Evolutionary conservation across 345 rosid genomes (phyloP), one percentile per base, ranked within the genome.

Genomic region (Theobroma cacao): DNA sequence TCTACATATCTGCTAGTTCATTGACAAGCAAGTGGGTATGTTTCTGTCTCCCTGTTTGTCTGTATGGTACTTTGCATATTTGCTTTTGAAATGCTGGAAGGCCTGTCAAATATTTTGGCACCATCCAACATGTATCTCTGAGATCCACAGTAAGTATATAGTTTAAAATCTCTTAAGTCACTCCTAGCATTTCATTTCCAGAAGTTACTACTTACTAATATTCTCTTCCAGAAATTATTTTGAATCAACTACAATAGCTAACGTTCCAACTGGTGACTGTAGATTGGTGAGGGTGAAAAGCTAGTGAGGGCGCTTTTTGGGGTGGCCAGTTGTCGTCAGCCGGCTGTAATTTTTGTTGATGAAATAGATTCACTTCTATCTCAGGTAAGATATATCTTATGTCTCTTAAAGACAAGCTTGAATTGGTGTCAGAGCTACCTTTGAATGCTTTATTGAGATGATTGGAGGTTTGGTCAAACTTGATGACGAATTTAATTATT

Each of bases 251-350:
- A 4, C 38, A 68, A 31, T 40, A 52, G 60, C n/a, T 62, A 43
- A 58, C 8, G 10, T 66, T 62, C 30, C 36, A 30, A 66, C 30
- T 77, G 53, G 48, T 63, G 78, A 69, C 47, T 85, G 83, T 80
- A 96, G 99, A 94, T 96, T 87, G 99, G 99, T 7, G 98, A 96
- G 89, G 98, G 99, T 53, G 99, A 96, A 90, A 96, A 96, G 87
- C 85, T 96, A 80, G 99, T 96, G 82, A 89, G 99, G 80, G 97
- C 99, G 15, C 97, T 96, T 77, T 96, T 96, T 84, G 99, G 98
- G 71, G 99, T 96, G 72, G 99, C 99, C 71, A 89, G 91, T 84
- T 96, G 98, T 79, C 97, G 97, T 82, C 99, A 96, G 85, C 98
- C 99, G 77, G 98, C 99, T 78, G 98, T 96, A 71, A 94, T 94